A percentile compares a stretch with the other conserved stretches of the same genome.
phyloP scores from a whole-genome alignment of 2,329 filamentous ascomycete genomes.

The Pyrenochaeta sp. region DNA sequence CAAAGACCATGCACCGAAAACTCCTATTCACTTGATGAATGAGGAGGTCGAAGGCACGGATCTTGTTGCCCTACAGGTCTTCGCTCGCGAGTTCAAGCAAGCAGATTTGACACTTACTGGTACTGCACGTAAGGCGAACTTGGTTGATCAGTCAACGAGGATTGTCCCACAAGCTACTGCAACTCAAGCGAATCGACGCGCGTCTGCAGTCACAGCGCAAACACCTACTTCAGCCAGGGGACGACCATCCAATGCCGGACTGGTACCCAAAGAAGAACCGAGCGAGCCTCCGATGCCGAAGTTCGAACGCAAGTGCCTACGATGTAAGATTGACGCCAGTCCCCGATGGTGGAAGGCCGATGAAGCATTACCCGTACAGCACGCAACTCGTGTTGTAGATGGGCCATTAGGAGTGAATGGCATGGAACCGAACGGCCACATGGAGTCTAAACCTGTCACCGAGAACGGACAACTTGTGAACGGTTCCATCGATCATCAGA shows the following conservation, averaged over 20 bases:
- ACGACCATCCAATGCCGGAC: constrained; percentile 44
- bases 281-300: constrained; percentile 38
- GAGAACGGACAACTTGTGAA: constrained; percentile 31
- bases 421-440: constrained; percentile 19
- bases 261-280: constrained; percentile 47
- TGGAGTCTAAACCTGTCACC: constrained; percentile 20
- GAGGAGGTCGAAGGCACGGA: constrained; percentile 75
- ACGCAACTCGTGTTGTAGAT: constrained; percentile 24
- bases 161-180: constrained; percentile 44
- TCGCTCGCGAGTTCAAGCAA: constrained; percentile 90
- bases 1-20: constrained; percentile 80
- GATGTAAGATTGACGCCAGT: constrained; percentile 69
- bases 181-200: constrained; percentile 47
- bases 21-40: constrained; percentile 77
- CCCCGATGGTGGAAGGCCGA: constrained; percentile 63
- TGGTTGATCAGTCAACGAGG: constrained; percentile 71
- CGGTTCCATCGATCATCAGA: constrained; percentile 32
- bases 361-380: constrained; percentile 15
- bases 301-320: constrained; percentile 50
- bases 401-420: constrained; percentile 31
- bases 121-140: constrained; percentile 89
- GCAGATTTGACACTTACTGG: constrained; percentile 89
- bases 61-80: constrained; percentile 84
- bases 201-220: constrained; percentile 45
- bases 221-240: constrained; percentile 46